Conservation (phyloP, 139 green algal genomes). For the Gonium pectorale region DNA sequence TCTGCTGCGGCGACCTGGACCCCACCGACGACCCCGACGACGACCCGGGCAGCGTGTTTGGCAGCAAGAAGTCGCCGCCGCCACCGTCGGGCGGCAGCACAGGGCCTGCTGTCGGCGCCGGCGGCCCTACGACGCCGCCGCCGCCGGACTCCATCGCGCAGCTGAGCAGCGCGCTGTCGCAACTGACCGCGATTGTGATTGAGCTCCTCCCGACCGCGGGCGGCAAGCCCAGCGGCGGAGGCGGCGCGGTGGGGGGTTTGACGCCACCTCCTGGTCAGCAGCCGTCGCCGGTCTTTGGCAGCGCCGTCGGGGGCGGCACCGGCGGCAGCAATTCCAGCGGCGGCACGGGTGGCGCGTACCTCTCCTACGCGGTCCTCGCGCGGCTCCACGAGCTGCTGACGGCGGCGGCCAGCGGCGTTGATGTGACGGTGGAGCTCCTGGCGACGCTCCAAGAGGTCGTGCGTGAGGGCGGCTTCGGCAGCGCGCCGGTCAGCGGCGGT, state of each 20-base stretch:
- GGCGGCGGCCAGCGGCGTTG: not conserved
- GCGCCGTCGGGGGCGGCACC: not conserved
- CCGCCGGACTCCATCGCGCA: slow-evolving; percentile 5
- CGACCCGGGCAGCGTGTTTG: no score
- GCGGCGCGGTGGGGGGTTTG: no score
- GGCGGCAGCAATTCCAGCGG: not conserved
- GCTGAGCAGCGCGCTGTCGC: not conserved
- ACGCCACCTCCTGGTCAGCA: not conserved
- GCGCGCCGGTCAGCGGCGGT: not conserved
- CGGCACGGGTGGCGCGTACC: not conserved
- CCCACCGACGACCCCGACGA: no score
- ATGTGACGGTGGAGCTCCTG: slow-evolving; percentile 14
- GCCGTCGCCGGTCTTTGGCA: not conserved
- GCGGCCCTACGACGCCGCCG: not conserved
- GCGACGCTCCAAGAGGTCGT: slow-evolving; percentile 40
- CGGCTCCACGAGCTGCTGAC: slow-evolving; percentile 20
- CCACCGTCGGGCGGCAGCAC: not conserved
- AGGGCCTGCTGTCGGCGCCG: not conserved
- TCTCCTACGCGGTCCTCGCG: not conserved
- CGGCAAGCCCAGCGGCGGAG: not conserved
- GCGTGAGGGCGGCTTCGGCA: not conserved
- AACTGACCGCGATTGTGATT: not conserved
- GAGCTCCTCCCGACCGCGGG: not conserved
- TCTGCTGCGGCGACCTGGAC: slow-evolving; percentile 47
- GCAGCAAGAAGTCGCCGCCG: no score